A percentile compares a stretch with the other conserved stretches of the same genome.
Conservation (phyloP, 2,329 filamentous ascomycete species). For the Nakataea oryzae region DNA sequence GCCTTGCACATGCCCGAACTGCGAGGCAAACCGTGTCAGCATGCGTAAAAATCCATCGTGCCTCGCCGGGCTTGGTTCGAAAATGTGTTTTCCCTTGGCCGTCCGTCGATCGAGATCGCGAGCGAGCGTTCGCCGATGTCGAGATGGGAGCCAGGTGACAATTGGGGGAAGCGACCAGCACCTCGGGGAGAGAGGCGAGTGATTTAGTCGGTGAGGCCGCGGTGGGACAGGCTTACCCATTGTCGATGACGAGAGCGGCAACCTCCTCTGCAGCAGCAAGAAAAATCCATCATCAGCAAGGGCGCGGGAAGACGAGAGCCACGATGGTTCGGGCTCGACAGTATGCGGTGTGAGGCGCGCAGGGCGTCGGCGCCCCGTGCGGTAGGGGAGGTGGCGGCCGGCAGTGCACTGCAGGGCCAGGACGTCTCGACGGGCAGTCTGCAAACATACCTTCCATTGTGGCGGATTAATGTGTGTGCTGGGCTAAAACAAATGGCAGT, state of each 20-base stretch:
- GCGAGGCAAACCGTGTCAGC: conserved; percentile 27
- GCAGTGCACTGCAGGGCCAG: no score
- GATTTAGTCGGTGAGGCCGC: conserved; percentile 21
- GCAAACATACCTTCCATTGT: conserved; percentile 40
- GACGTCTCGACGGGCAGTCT: conserved; percentile 3
- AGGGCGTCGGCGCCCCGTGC: conserved; percentile 2
- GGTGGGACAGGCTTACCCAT: conserved; percentile 80
- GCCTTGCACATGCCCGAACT: conserved; percentile 99
- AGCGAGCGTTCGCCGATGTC: background rate
- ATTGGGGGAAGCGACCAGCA: background rate
- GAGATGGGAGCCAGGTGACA: background rate
- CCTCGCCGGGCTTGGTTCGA: conserved; percentile 13
- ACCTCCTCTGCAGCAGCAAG: conserved; percentile 77
- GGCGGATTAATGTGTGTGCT: conserved; percentile 28
- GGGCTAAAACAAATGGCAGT: conserved; percentile 15
- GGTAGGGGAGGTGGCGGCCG: conserved; percentile 8
- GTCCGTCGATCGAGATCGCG: background rate
- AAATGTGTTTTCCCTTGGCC: background rate
- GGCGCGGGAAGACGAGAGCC: background rate
- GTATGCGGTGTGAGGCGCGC: conserved; percentile 4
- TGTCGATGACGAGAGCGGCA: conserved; percentile 99
- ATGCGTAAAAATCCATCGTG: background rate
- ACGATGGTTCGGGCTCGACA: background rate
- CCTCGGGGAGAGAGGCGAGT: background rate
- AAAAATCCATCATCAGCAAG: conserved; percentile 12